These are phyloP conservation scores for Lachancea kluyveri DNA, from an alignment of 805 yeast species.

Conservation along the genomic window DNA sequence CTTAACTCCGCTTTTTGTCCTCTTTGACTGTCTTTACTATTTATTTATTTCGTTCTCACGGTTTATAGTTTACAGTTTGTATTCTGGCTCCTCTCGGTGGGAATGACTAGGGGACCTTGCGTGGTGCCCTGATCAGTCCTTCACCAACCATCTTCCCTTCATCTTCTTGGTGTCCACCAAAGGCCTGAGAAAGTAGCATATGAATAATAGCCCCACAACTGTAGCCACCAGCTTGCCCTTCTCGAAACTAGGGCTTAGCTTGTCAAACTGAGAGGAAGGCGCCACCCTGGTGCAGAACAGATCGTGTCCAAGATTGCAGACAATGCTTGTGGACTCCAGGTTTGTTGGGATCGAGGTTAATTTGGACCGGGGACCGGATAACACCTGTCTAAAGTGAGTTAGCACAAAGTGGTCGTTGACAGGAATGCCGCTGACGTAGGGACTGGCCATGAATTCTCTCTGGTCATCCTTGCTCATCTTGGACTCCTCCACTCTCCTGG, in stretches of 20 bases:
- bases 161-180: constrained; percentile 49
- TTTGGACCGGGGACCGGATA: constrained; percentile 25
- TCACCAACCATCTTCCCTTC: constrained; percentile 45
- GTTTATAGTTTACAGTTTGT: no score
- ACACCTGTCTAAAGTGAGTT: constrained; percentile 44
- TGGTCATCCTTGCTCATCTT: constrained; percentile 46
- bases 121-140: no score
- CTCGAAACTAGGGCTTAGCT: constrained; percentile 61
- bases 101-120: no score
- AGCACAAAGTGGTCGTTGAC: constrained; percentile 43
- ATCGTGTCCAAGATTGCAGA: constrained; percentile 63
- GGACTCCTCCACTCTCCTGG: constrained; percentile 59
- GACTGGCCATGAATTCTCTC: constrained; percentile 50
- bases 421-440: constrained; percentile 60
- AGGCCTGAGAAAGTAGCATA: constrained; percentile 48
- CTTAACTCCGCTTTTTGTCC: no score
- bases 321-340: constrained; percentile 75
- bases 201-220: constrained; percentile 42
- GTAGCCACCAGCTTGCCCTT: constrained; percentile 57
- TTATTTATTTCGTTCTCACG: no score
- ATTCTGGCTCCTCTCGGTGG: no score
- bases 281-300: constrained; percentile 69
- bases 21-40: no score
- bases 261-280: constrained; percentile 83
- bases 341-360: constrained; percentile 52